phyloP scores from a whole-genome alignment of 208 protist genomes.

The Acanthamoeba castellanii region DNA sequence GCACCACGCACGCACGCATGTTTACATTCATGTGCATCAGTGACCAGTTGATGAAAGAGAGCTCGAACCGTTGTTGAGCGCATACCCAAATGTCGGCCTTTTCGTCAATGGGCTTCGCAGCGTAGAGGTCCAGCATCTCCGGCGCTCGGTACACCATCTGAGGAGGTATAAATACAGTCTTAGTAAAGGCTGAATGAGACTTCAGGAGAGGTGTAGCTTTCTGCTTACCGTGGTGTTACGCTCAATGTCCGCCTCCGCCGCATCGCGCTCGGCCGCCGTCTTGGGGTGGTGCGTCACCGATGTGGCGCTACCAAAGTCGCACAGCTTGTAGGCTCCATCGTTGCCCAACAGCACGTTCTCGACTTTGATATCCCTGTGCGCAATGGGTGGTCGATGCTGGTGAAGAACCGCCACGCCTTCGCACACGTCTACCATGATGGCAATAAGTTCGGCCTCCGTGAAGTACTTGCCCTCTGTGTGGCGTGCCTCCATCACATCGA shows the following conservation, averaged over 20 bases:
- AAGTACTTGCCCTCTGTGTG: conserved; percentile 70
- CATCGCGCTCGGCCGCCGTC: conserved; percentile 57
- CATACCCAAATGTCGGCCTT: conserved; percentile 72
- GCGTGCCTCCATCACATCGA: conserved; percentile 63
- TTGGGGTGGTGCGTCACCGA: conserved; percentile 21
- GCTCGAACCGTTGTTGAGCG: no score
- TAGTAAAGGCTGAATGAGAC: no score
- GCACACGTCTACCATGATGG: conserved; percentile 64
- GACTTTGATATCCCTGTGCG: conserved; percentile 69
- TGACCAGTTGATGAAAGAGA: no score
- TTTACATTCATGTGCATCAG: neutral
- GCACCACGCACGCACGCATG: neutral
- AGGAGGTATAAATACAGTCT: neutral
- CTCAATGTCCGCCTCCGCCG: conserved; percentile 54
- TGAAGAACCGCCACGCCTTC: conserved; percentile 56
- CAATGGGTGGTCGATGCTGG: conserved; percentile 44
- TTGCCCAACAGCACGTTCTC: conserved; percentile 71
- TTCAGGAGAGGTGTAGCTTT: neutral
- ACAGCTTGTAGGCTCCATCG: conserved; percentile 72
- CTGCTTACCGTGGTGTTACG: conserved; percentile 46
- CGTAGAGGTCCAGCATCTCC: conserved; percentile 72
- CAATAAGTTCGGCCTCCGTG: conserved; percentile 47
- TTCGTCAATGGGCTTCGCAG: conserved; percentile 43
- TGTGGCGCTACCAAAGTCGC: conserved; percentile 70
- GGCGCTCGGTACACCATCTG: conserved; percentile 67